Evolutionary conservation across 805 yeast species (phyloP), one percentile per base, ranked within the genome.

Genomic region (Jamesozyma spencerorum): DNA sequence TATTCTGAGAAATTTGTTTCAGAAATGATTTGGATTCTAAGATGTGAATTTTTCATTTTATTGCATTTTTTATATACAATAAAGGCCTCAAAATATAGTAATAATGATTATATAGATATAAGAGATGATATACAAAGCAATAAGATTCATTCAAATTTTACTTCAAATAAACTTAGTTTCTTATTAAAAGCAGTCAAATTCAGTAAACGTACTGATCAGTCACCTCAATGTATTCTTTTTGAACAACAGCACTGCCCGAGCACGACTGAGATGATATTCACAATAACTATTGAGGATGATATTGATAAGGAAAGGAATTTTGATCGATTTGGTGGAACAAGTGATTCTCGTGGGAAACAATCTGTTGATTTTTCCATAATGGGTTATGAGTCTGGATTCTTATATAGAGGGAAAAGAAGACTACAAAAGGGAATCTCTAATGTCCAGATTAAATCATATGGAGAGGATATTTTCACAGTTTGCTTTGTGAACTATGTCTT

Each of bases 401-500:
- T 57, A 24, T 18, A 54, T 10, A 42, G 57, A 34, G 37, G 46
- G 34, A 46, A 41, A 14, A 40, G 48, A 24, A 34, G 44, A 38
- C 37, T 58, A 39, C 14, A 37, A 26, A 32, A 34, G 34, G 53
- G 54, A 14, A 33, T 39, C 31, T 42, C 54, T 20, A 39, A 42
- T 30, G 17, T 58, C 33, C 42, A 49, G 36, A 36, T 47, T 13
- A 39, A 40, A 26, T 37, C 46, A 10, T 36, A 31, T 10, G 32
- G 27, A 10, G 33, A 43, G 26, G 34, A 37, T 2, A 24, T 19
- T 7, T 41, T 62, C 28, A 48, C 48, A 12, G 20, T 63, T 2
- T 65, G 69, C 42, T 47, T 63, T 14, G 35, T 43, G 5, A 64
- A 64, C 40, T 24, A 45, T 14, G 56, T 58, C 6, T 50, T 36